Conservation (phyloP, 73 alveolate genomes). For the Blepharisma japonicum region DNA sequence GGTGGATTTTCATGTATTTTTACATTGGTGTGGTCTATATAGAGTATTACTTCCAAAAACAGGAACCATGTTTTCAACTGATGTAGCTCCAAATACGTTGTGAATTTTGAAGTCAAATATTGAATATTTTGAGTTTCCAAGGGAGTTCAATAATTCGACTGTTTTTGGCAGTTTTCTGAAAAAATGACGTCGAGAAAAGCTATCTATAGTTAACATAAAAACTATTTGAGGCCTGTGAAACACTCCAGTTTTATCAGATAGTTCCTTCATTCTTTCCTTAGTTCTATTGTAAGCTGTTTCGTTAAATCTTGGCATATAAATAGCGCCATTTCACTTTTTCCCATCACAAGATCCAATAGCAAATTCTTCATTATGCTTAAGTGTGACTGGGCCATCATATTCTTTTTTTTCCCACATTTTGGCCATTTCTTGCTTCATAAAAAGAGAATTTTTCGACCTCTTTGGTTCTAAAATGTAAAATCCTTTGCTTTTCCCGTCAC, state of each 20-base stretch:
- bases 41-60: background rate
- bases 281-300: background rate
- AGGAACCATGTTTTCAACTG: constrained; percentile 19
- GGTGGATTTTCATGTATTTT: too few relatives aligned
- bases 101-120: constrained; percentile 15
- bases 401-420: background rate
- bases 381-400: constrained; percentile 1
- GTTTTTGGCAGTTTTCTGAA: constrained; percentile 23
- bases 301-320: constrained; percentile 20
- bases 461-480: background rate
- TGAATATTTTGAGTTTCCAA: background rate
- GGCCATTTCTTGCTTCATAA: background rate
- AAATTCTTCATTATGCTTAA: background rate
- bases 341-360: constrained; percentile 28
- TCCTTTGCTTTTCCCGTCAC: background rate
- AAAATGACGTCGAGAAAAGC: constrained; percentile 18
- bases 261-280: too few relatives aligned
- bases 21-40: too few relatives aligned
- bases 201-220: constrained; percentile 19
- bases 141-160: constrained; percentile 4
- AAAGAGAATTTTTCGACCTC: background rate
- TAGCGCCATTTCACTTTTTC: background rate
- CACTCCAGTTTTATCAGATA: too few relatives aligned
- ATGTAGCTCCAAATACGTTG: background rate
- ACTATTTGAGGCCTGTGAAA: constrained; percentile 6